Percentiles rank a stretch among this genome's conserved stretches.
These are phyloP conservation scores for Coemansia sp. DNA, from an alignment of 192 early-diverging fungal species.

Conservation along the genomic window DNA sequence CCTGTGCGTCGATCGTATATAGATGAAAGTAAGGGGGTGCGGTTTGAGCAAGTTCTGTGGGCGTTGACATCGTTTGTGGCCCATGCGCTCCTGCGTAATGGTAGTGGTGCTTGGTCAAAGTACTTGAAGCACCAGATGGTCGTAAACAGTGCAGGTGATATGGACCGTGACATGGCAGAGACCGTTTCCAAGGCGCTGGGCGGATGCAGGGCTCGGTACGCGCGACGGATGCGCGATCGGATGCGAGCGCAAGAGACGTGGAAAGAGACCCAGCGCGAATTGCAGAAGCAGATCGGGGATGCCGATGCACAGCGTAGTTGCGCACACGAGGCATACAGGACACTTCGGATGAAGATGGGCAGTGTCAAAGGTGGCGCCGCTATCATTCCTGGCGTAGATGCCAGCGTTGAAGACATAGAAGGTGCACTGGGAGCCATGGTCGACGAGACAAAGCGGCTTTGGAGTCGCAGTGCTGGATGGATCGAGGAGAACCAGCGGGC, in stretches of 20 bases:
- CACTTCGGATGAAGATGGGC: constrained; percentile 19
- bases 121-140: constrained; percentile 16
- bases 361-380: neutral
- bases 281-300: constrained; percentile 2
- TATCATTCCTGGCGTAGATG: constrained; percentile 27
- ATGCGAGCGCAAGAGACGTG: constrained; percentile 28
- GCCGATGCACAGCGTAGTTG: neutral
- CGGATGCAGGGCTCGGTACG: constrained; percentile 28
- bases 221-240: constrained; percentile 38
- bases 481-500: constrained; percentile 12
- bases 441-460: constrained; percentile 25
- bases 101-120: constrained; percentile 10
- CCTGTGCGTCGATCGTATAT: constrained; percentile 51
- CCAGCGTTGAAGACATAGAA: constrained; percentile 15
- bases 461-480: constrained; percentile 36
- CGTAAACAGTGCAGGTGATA: neutral
- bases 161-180: neutral
- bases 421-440: constrained; percentile 11
- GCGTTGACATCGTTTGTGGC: constrained; percentile 18
- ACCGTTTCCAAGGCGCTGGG: neutral
- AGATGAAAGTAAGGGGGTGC: constrained; percentile 46
- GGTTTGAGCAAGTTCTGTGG: constrained; percentile 49
- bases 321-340: constrained; percentile 19
- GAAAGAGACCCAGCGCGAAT: constrained; percentile 8
- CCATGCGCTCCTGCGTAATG: constrained; percentile 3